Percentiles rank a stretch among this genome's conserved stretches.
These are phyloP conservation scores for Gymnopilus dilepis DNA, from an alignment of 768 basidiomycete genomes.

Conservation along the genomic window DNA sequence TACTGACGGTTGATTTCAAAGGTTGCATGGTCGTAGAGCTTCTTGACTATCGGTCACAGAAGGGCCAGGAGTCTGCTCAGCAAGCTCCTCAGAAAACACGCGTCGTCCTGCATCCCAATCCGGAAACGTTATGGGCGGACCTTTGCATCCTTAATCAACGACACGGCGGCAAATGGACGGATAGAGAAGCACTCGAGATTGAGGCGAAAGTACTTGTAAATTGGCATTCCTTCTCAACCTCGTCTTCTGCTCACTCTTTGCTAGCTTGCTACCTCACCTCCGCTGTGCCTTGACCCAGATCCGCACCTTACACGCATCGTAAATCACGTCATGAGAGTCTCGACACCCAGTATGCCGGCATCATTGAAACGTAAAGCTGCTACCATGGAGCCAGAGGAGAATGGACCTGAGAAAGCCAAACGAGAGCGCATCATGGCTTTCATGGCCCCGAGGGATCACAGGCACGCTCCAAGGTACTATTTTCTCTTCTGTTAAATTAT, in stretches of 20 bases:
- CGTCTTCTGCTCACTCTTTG: background rate
- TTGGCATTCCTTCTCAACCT: conserved; percentile 16
- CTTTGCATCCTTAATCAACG: conserved; percentile 72
- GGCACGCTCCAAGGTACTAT: conserved; percentile 57
- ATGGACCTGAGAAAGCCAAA: conserved; percentile 75
- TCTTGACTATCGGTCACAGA: conserved; percentile 72
- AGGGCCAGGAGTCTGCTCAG: conserved; percentile 57
- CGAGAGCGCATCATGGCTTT: conserved; percentile 78
- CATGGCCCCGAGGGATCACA: conserved; percentile 67
- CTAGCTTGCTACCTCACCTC: conserved; percentile 75
- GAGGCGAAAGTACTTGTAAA: conserved; percentile 78
- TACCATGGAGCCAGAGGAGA: conserved; percentile 73
- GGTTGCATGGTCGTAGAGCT: conserved; percentile 89
- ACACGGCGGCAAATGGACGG: conserved; percentile 64
- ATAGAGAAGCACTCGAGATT: conserved; percentile 71
- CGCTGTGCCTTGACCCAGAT: conserved; percentile 82
- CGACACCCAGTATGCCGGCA: conserved; percentile 72
- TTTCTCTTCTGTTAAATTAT: conserved; percentile 7
- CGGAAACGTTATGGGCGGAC: conserved; percentile 82
- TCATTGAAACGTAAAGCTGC: conserved; percentile 81
- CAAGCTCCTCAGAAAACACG: conserved; percentile 68
- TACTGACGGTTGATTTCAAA: conserved; percentile 32
- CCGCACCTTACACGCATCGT: conserved; percentile 76
- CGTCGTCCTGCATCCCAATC: conserved; percentile 77
- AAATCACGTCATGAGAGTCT: conserved; percentile 74